Evolutionary conservation across 129 eudicot genomes (phyloP).

Genomic region (Centella asiatica): DNA sequence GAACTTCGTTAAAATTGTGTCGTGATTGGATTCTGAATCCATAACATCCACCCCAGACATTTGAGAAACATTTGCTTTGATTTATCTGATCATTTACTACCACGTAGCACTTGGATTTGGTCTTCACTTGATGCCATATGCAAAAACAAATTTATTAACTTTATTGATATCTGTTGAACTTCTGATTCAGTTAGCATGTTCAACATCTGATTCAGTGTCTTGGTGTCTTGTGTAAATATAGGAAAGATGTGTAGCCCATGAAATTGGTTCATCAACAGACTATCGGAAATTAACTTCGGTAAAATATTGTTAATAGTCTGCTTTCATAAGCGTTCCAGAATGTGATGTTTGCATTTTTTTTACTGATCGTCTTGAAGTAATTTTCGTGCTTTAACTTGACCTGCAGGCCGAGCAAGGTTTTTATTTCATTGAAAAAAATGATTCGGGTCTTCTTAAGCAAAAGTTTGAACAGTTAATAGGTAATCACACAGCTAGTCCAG

Average conservation of each 20-base stretch:
- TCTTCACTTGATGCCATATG: neutral
- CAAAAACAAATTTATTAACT: too few relatives aligned
- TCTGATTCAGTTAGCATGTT: too few relatives aligned
- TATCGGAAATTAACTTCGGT: constrained; percentile 93
- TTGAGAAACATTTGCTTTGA: neutral
- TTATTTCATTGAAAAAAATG: constrained; percentile 58
- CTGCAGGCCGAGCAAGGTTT: constrained; percentile 88
- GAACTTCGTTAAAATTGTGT: neutral
- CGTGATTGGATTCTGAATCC: neutral
- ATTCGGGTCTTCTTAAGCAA: constrained; percentile 41
- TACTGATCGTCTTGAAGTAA: neutral
- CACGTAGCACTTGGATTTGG: neutral
- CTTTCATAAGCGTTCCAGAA: neutral
- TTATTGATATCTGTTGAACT: too few relatives aligned
- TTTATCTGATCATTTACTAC: constrained; percentile 1
- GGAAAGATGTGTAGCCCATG: constrained; percentile 89
- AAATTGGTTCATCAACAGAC: constrained; percentile 89
- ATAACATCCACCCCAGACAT: neutral
- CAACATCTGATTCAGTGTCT: constrained; percentile 13
- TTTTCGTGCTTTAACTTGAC: constrained; percentile 3
- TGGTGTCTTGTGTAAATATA: constrained; percentile 29
- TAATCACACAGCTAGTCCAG: constrained; percentile 38
- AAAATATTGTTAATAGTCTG: constrained; percentile 8
- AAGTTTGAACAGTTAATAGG: constrained; percentile 66
- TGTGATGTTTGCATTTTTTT: neutral